These are phyloP conservation scores for Aspergillus kassunensis DNA, from an alignment of 495 filamentous ascomycete genomes.

Conservation along the genomic window DNA sequence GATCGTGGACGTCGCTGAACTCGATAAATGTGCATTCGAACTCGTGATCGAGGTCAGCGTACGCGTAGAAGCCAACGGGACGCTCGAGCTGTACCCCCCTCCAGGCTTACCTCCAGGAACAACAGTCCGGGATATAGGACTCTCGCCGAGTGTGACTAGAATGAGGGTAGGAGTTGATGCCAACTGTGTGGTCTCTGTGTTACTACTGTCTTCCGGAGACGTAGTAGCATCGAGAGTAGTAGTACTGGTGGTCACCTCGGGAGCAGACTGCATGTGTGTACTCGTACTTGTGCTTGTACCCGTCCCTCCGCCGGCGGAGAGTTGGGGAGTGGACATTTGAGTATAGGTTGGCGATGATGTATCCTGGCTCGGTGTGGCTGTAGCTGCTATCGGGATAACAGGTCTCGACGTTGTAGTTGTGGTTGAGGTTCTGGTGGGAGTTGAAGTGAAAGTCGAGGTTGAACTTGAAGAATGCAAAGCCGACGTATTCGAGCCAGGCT, in stretches of 20 bases:
- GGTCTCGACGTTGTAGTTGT: neutral
- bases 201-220: neutral
- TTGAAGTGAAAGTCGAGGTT: neutral
- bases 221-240: neutral
- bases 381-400: neutral
- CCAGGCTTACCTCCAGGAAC: neutral
- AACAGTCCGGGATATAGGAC: neutral
- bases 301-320: neutral
- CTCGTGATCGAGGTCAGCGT: neutral
- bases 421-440: too few species aligned
- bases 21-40: neutral
- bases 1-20: neutral
- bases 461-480: neutral
- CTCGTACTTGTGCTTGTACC: neutral
- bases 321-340: neutral
- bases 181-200: neutral
- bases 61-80: neutral
- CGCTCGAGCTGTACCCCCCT: neutral
- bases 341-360: neutral
- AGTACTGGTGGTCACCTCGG: neutral
- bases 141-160: constrained; percentile 9
- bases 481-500: neutral
- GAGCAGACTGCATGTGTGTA: neutral
- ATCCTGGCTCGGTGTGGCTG: neutral
- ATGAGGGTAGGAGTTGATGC: constrained; percentile 3